These are phyloP conservation scores for Zygosaccharomyces bailii DNA, from an alignment of 805 yeast species.

Conservation along the genomic window DNA sequence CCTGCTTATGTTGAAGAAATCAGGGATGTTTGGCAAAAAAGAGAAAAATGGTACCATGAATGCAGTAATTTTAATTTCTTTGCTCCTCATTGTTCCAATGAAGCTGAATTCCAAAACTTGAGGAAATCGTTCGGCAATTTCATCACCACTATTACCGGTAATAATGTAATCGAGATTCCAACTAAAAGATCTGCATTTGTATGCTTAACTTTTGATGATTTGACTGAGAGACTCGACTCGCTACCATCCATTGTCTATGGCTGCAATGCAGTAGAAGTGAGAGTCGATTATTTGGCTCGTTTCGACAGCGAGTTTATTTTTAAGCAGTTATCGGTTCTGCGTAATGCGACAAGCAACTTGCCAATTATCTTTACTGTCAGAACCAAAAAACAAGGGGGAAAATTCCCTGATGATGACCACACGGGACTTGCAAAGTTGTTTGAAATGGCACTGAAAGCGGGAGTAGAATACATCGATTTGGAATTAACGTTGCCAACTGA, in stretches of 20 bases:
- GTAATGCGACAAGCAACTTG: conserved; percentile 54
- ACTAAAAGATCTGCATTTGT: conserved; percentile 59
- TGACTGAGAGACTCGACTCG: conserved; percentile 42
- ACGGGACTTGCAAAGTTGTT: conserved; percentile 49
- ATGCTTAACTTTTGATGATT: conserved; percentile 66
- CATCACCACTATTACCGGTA: conserved; percentile 61
- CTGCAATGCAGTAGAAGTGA: conserved; percentile 75
- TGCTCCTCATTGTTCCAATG: conserved; percentile 65
- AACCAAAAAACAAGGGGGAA: conserved; percentile 78
- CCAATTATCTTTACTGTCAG: conserved; percentile 83
- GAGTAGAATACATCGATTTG: conserved; percentile 77
- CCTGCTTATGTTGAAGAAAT: conserved; percentile 86
- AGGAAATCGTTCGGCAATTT: conserved; percentile 57
- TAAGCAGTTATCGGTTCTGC: conserved; percentile 66
- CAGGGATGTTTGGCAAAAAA: conserved; percentile 74
- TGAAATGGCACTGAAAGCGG: conserved; percentile 64
- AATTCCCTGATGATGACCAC: conserved; percentile 58
- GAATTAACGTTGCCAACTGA: conserved; percentile 66
- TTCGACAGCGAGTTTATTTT: conserved; percentile 56
- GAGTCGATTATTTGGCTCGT: conserved; percentile 66
- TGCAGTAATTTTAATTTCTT: conserved; percentile 76
- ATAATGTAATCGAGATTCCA: conserved; percentile 32
- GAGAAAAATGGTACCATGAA: conserved; percentile 74
- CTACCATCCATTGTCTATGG: conserved; percentile 62
- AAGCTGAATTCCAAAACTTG: conserved; percentile 52